Evolutionary conservation across 2,329 filamentous ascomycete species (phyloP).

Genomic region (Trichoderma endophyticum): DNA sequence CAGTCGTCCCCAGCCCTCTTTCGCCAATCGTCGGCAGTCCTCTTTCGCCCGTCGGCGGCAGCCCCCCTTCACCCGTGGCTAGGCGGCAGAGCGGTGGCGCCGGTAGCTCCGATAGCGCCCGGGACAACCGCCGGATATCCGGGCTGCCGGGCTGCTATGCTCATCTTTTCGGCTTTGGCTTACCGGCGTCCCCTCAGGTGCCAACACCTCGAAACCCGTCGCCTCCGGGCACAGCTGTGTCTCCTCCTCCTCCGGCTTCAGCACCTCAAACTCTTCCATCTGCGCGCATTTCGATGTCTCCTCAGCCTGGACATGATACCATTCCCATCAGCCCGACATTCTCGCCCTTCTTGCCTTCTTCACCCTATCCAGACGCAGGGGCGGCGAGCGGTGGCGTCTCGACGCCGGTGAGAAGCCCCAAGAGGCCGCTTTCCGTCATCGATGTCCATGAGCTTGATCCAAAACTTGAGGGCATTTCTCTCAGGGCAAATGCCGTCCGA

Average conservation of each 20-base stretch:
- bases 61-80: not conserved
- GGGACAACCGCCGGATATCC: not conserved
- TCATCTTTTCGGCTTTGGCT: not conserved
- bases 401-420: not conserved
- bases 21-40: not conserved
- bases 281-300: not conserved
- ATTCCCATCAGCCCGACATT: not conserved
- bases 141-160: not conserved
- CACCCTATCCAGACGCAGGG: not conserved
- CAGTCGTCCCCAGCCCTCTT: not conserved
- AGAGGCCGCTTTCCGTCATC: slow-evolving; percentile 31
- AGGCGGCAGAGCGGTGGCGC: not conserved
- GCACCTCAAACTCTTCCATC: not conserved
- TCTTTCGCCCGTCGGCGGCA: not conserved
- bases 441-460: slow-evolving; percentile 60
- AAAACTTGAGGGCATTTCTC: slow-evolving; percentile 56
- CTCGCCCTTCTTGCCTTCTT: not conserved
- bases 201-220: not conserved
- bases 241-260: not conserved
- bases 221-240: not conserved
- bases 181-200: not conserved
- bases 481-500: slow-evolving; percentile 53
- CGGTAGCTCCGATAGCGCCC: not conserved
- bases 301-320: not conserved
- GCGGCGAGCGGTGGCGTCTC: not conserved